Base-by-base conservation (phyloP, 306 rosid genomes). In the Cicer judaicum region DNA sequence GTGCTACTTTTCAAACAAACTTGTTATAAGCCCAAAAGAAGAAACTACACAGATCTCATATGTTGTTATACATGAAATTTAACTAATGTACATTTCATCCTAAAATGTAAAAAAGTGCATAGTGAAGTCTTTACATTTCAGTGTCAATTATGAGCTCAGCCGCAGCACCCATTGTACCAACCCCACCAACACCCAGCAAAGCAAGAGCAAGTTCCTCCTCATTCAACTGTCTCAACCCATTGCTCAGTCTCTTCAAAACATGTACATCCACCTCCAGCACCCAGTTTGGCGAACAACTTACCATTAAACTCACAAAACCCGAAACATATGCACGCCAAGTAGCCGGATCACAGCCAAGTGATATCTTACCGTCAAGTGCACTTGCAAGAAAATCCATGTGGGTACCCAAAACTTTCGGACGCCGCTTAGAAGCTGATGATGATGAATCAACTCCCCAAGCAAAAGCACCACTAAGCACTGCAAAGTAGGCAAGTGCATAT, bases 371-470 rank as follows among this genome's bases (percentile, higher is more conserved):
- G 62, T 92, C 93, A 38, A 92, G 89, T 54, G 93, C 97, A 76
- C 96, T 86, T 3, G 98, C 98, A n/a, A 94, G 86, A 84, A 94
- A 94, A 79, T 92, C 88, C 93, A 94, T 83, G 80, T 94, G 98
- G 68, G 68, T 78, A 10, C 89, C 88, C 19, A 94, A 85, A 81
- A 92, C 84, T 61, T 88, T 90, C 7, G 86, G 96, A 56, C 96
- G 97, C 6, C 97, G 80, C 74, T 86, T 92, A 44, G 99, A 88
- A 62, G 90, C 92, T 6, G 91, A 78, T 14, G 97, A 87, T 62
- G 92, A 86, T 42, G 96, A 94, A 77, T 94, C 96, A 41, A 87
- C 85, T 24, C 99, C 99, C 98, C 97, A 94, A 24, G 89, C 96
- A 73, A 91, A 92, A 49, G 95, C 90, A 9, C 99, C 97, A 62